Conservation (phyloP, 192 early-diverging fungal genomes). For the Backusella psychrophila region DNA sequence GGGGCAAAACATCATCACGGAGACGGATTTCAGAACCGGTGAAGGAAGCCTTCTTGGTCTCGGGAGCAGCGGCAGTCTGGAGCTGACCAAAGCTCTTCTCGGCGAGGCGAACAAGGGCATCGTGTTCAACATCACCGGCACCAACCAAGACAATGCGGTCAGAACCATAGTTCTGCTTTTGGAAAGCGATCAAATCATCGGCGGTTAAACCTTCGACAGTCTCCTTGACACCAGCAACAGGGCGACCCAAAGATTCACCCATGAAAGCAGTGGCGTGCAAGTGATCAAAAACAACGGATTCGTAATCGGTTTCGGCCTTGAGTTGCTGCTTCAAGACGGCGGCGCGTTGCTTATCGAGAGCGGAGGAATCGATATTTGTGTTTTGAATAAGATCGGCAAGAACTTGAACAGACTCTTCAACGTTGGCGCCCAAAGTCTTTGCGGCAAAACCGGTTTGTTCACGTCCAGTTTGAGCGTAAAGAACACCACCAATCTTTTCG, state of each 20-base stretch:
- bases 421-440: constrained; percentile 83
- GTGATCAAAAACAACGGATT: constrained; percentile 98
- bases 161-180: constrained; percentile 89
- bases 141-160: constrained; percentile 97
- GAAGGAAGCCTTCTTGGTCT: constrained; percentile 65
- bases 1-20: constrained; percentile 91
- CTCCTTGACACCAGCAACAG: constrained; percentile 89
- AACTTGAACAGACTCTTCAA: constrained; percentile 80
- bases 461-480: constrained; percentile 96
- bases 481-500: constrained; percentile 96
- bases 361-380: constrained; percentile 75
- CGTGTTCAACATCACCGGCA: constrained; percentile 92
- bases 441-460: constrained; percentile 98
- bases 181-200: constrained; percentile 84
- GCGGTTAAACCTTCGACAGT: constrained; percentile 90
- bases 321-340: constrained; percentile 92
- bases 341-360: constrained; percentile 93
- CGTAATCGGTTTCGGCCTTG: constrained; percentile 83
- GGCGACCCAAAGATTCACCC: constrained; percentile 82
- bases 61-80: constrained; percentile 20
- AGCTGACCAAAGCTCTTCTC: constrained; percentile 90
- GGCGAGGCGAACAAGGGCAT: constrained; percentile 87
- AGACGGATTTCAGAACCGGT: constrained; percentile 91
- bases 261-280: constrained; percentile 96
- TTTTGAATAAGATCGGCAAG: constrained; percentile 93